Conservation (phyloP, 768 basidiomycete genomes). For the Leccinum boreale region DNA sequence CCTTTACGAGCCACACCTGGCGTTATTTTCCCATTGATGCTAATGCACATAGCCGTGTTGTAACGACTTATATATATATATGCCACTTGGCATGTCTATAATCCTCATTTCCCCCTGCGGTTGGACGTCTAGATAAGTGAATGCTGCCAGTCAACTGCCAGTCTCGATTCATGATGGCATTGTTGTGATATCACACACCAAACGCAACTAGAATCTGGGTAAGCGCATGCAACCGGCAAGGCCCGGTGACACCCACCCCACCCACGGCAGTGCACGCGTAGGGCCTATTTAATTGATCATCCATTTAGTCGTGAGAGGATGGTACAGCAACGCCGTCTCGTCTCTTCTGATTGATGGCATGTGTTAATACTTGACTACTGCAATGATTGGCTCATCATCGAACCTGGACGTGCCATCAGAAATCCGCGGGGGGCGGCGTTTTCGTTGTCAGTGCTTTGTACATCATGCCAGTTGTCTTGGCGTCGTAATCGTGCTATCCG, state of each 20-base stretch:
- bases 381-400: not conserved
- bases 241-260: not conserved
- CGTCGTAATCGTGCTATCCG: not conserved
- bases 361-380: not conserved
- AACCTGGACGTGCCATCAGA: not conserved
- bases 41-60: constrained; percentile 3
- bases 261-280: not conserved
- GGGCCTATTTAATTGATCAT: not conserved
- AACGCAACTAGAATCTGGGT: not conserved
- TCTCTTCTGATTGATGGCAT: too few relatives aligned
- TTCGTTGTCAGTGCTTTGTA: not conserved
- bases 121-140: not conserved
- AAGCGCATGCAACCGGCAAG: not conserved
- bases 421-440: not conserved
- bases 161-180: not conserved
- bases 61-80: not conserved
- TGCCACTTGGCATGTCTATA: not conserved
- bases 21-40: not conserved
- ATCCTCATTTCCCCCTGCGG: not conserved
- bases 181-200: not conserved
- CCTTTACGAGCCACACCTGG: not conserved
- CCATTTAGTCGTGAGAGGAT: not conserved
- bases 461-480: not conserved
- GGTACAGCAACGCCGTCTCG: too few relatives aligned
- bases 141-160: not conserved